Base-by-base conservation (phyloP, 140 eudicot species). In the Oenanthe javanica region DNA sequence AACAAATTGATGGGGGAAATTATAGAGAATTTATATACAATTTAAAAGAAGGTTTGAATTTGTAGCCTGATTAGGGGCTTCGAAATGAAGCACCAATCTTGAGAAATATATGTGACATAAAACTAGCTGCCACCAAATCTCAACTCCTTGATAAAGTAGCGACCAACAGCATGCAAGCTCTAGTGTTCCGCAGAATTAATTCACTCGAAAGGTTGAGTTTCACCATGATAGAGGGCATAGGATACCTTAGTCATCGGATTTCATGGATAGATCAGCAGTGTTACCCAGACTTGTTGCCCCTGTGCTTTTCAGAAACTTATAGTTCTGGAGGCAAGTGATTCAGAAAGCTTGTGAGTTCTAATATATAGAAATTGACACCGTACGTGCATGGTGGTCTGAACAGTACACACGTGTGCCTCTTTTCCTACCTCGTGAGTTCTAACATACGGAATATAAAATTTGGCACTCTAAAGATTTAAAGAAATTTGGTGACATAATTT, bases 301-400 rank as follows among this genome's bases (percentile, higher is more conserved):
- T 78, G 23, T 77, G 72, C 42, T 52, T 79, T 23, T 84, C 84
- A 40, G 87, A 82, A 77, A 79, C 83, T 42, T 83, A 87, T 78
- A 63, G 64, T 51, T 84, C 82, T 4, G 86, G 84, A 72, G 88
- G 87, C 80, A 85, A 77, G 55, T 82, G 76, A 76, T 82, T 86
- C 78, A 82, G 19, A 82, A 86, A 86, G 82, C 85, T 82, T 52
- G 0, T 52, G 21, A 52, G 59, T 52, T 52, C n/a, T 52, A 3
- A 52, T 4, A 52, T 18, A 55, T 3, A 18, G 25, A 55, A 55
- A 5, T 55, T 13, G 63, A 23, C 63, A 55, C 25, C 40, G 40
- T 19, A 16, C 40, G 40, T 36, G 40, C 40, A 36, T 36, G 40
- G 40, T 36, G 40, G 40, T 36, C 40, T 36, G 2, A 36, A 36